Percentiles rank a stretch among this genome's conserved stretches.
These are phyloP conservation scores for Elongisporangium undulatum DNA, from an alignment of 352 stramenopile genomes.

Conservation along the genomic window DNA sequence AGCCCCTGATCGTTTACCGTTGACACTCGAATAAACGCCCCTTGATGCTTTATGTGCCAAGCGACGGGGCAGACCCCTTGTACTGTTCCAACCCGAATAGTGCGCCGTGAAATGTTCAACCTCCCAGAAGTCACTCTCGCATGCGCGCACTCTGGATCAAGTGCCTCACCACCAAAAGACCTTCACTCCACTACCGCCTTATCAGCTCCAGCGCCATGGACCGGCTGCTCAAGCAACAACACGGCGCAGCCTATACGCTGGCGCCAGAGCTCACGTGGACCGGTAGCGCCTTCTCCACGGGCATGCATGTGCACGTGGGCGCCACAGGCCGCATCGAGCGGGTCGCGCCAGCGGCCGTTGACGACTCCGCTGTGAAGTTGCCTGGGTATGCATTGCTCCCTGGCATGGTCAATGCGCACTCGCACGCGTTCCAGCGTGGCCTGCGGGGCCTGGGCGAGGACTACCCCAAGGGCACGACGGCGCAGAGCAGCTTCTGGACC, in stretches of 20 bases:
- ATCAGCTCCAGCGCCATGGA: constrained; percentile 10
- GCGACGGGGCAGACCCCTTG: background rate
- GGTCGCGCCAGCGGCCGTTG: constrained; percentile 17
- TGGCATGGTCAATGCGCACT: constrained; percentile 81
- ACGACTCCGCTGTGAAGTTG: constrained; percentile 13
- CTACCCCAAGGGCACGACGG: constrained; percentile 39
- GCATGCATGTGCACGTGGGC: constrained; percentile 48
- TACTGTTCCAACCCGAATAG: background rate
- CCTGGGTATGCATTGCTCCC: constrained; percentile 49
- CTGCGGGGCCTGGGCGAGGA: constrained; percentile 70
- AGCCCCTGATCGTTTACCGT: background rate
- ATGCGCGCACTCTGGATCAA: background rate
- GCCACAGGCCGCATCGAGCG: constrained; percentile 37
- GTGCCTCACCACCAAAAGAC: background rate
- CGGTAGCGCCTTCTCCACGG: constrained; percentile 40
- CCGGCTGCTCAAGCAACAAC: constrained; percentile 11
- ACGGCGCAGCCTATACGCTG: constrained; percentile 39
- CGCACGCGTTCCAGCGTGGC: constrained; percentile 71
- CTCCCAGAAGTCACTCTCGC: background rate
- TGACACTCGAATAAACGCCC: background rate
- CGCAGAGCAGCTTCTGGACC: constrained; percentile 70
- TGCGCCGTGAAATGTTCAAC: background rate
- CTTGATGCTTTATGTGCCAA: background rate
- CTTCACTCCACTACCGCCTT: background rate
- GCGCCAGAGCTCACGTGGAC: constrained; percentile 68